Evolutionary conservation across 2,329 filamentous ascomycete genomes (phyloP), one percentile per base, ranked within the genome.

Genomic region (Aspergillus viridinutans): DNA sequence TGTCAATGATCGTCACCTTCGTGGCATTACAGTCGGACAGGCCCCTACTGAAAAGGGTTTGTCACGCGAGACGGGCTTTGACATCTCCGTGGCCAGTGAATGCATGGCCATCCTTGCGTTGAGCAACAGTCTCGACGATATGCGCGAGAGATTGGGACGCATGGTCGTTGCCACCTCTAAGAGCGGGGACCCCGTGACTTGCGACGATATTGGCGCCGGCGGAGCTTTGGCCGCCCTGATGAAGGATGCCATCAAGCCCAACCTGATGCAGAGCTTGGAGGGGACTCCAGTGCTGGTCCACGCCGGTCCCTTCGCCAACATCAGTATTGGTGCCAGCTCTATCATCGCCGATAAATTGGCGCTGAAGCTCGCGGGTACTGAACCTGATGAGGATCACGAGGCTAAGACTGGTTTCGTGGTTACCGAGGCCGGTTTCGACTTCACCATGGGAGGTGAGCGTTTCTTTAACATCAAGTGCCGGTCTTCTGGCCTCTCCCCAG

Each of bases 401-500:
- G 80, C 87, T 65, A 93, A 94, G 81, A 85, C 90, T 29, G 94
- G 94, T 9, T 97, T 94, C 68, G 93, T 97, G 23, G 87, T 99
- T 40, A 99, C 94, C 1, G 94, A 99, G 76, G 93, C 94, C 53
- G 94, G 94, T 9, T 99, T 99, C 75, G 94, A 99, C 77, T 99
- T 99, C 79, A 97, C 94, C 68, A 99, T 99, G 94, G 94, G 94
- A 63, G 94, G 94, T 61, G 94, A 99, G 83, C 89, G 94, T 53
- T 99, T 99, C 83, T 97, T 99, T 86, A 97, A 99, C 81, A 97
- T 99, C 82, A 99, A 99, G 83, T 97, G 94, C 80, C 89, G 94
- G 59, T 90, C 92, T 9, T 97, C 93, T 5, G 93, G 93, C 25
- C 87, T 99, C 49, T 85, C 91, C 2, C 94, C 94, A 1, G 94